phyloP scores from a whole-genome alignment of 164 flowering plant genomes.

The Vitis amurensis region DNA sequence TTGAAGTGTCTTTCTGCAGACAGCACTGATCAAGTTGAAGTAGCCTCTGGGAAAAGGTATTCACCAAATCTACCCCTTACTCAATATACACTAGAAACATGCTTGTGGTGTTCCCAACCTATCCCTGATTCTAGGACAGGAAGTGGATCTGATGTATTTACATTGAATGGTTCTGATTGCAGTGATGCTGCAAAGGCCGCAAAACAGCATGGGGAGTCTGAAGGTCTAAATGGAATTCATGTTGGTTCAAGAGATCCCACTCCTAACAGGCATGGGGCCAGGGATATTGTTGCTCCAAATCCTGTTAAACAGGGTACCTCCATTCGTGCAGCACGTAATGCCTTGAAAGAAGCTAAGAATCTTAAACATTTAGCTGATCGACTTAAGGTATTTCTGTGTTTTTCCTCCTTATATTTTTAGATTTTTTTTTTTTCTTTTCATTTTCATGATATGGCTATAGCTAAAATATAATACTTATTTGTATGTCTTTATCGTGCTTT shows the following conservation, averaged over 20 bases:
- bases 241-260: slow-evolving; percentile 38
- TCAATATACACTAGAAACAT: slow-evolving; percentile 34
- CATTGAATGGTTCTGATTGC: slow-evolving; percentile 31
- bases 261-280: slow-evolving; percentile 37
- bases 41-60: slow-evolving; percentile 31
- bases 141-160: slow-evolving; percentile 29
- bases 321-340: slow-evolving; percentile 64
- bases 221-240: slow-evolving; percentile 37
- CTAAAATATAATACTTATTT: not conserved
- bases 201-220: slow-evolving; percentile 41
- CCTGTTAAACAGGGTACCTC: slow-evolving; percentile 65
- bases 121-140: slow-evolving; percentile 31
- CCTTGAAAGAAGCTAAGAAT: slow-evolving; percentile 84
- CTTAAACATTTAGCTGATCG: slow-evolving; percentile 93
- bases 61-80: slow-evolving; percentile 34
- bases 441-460: not conserved
- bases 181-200: slow-evolving; percentile 37
- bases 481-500: slow-evolving; percentile 9
- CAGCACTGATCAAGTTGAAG: slow-evolving; percentile 36
- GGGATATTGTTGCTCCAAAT: slow-evolving; percentile 61
- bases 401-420: slow-evolving; percentile 9
- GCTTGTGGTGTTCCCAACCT: slow-evolving; percentile 19
- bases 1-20: slow-evolving; percentile 31
- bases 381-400: slow-evolving; percentile 42
- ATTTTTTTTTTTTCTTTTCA: slow-evolving; percentile 5